phyloP scores from a whole-genome alignment of 257 asterid species.

The Handroanthus guayacan region DNA sequence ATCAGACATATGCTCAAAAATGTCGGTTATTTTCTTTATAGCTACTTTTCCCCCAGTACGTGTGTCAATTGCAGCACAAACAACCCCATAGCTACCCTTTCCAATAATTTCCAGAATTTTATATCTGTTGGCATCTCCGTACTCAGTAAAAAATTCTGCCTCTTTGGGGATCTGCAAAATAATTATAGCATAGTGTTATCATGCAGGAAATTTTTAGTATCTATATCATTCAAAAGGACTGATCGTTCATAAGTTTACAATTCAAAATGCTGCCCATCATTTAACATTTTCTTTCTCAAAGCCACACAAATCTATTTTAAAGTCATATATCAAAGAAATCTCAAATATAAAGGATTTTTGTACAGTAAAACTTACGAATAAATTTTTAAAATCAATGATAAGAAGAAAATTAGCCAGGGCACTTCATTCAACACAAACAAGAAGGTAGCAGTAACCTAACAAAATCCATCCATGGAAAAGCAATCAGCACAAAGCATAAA shows the following conservation, averaged over 20 bases:
- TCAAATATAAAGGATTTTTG: not conserved
- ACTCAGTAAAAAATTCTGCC: slow-evolving; percentile 82
- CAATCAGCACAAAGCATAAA: slow-evolving; percentile 4
- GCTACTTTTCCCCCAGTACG: slow-evolving; percentile 96
- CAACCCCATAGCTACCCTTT: slow-evolving; percentile 98
- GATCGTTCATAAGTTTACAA: not conserved
- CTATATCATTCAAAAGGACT: not conserved
- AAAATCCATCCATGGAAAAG: slow-evolving; percentile 12
- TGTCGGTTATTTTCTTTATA: slow-evolving; percentile 87
- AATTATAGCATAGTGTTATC: slow-evolving; percentile 33
- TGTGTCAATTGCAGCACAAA: slow-evolving; percentile 90
- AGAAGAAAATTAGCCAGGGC: slow-evolving; percentile 7
- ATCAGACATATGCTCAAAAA: slow-evolving; percentile 91
- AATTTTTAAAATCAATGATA: not conserved
- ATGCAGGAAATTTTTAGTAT: not conserved
- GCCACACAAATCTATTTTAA: not conserved
- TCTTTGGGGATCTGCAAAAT: slow-evolving; percentile 72
- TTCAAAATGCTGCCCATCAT: not conserved
- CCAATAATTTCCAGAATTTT: slow-evolving; percentile 87
- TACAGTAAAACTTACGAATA: not conserved
- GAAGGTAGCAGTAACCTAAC: not conserved
- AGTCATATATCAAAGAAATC: not conserved
- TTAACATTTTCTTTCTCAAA: slow-evolving; percentile 1
- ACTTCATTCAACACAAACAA: not conserved
- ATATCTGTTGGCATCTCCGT: slow-evolving; percentile 92